Percentiles rank a stretch among this genome's conserved stretches.
Conservation (phyloP, 176 grass and related monocot genomes). For the Carex kokanica region DNA sequence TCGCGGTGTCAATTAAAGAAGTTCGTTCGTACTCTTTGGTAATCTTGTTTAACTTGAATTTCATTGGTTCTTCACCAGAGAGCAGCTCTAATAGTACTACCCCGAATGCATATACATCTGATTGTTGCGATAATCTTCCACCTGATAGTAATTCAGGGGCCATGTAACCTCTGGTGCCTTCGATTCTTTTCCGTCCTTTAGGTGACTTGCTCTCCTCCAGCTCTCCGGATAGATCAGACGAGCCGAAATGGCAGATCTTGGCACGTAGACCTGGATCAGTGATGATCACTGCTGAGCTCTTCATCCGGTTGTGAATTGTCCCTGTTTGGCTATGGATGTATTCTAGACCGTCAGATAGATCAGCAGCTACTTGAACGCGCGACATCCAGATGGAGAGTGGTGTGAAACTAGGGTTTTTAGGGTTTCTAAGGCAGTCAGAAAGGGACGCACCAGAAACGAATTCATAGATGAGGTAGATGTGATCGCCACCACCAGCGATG, state of each 20-base stretch:
- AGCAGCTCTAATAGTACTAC: constrained; percentile 74
- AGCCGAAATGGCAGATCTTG: constrained; percentile 79
- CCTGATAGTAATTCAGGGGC: constrained; percentile 52
- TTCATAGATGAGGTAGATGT: constrained; percentile 78
- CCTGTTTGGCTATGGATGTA: constrained; percentile 76
- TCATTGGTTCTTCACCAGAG: constrained; percentile 61
- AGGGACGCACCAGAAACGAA: constrained; percentile 47
- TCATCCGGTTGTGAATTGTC: constrained; percentile 78
- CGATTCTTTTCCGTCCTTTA: constrained; percentile 48
- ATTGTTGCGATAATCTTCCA: constrained; percentile 30
- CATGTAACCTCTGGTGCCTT: constrained; percentile 82
- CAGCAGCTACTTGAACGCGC: constrained; percentile 58
- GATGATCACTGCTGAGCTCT: constrained; percentile 62
- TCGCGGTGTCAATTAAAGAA: constrained; percentile 65
- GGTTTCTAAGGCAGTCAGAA: constrained; percentile 55
- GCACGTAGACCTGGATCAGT: constrained; percentile 50
- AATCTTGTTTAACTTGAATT: constrained; percentile 36
- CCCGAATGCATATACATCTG: constrained; percentile 74
- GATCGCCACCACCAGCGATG: constrained; percentile 43
- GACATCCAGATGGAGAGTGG: constrained; percentile 59
- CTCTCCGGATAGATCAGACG: constrained; percentile 66
- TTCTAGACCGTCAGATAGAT: constrained; percentile 62
- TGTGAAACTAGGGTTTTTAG: constrained; percentile 65
- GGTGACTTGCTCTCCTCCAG: constrained; percentile 31
- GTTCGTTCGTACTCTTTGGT: constrained; percentile 45